phyloP scores from a whole-genome alignment of 2,329 filamentous ascomycete species.

The Cytospora leucostoma region DNA sequence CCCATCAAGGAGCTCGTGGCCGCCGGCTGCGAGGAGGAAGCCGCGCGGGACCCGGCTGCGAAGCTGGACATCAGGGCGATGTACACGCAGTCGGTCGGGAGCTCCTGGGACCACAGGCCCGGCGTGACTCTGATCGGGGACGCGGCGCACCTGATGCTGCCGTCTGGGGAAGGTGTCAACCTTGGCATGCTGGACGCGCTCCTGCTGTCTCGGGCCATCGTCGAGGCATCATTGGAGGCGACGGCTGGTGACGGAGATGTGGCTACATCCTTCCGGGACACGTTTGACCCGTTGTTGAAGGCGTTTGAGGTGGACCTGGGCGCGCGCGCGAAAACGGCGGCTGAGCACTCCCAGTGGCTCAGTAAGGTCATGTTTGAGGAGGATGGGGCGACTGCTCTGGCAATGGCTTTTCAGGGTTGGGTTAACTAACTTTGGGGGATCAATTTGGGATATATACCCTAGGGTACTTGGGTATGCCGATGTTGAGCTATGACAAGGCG shows the following conservation, averaged over 20 bases:
- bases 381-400: slow-evolving; percentile 15
- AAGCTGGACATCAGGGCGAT: slow-evolving; percentile 31
- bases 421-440: not conserved
- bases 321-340: slow-evolving; percentile 16
- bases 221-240: slow-evolving; percentile 12
- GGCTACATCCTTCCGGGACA: not conserved
- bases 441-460: too few relatives aligned
- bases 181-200: slow-evolving; percentile 14
- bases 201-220: slow-evolving; percentile 12
- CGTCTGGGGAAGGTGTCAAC: slow-evolving; percentile 19
- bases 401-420: not conserved
- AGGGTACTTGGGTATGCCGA: too few relatives aligned
- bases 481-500: too few relatives aligned
- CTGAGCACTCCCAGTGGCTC: not conserved
- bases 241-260: not conserved
- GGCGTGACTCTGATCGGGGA: slow-evolving; percentile 55
- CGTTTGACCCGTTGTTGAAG: not conserved
- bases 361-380: slow-evolving; percentile 26
- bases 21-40: slow-evolving; percentile 31
- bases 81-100: slow-evolving; percentile 45
- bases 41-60: slow-evolving; percentile 21
- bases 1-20: slow-evolving; percentile 33
- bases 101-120: slow-evolving; percentile 41
- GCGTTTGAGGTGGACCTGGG: not conserved
- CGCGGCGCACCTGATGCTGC: slow-evolving; percentile 51